A percentile compares a stretch with the other conserved stretches of the same genome.
These are phyloP conservation scores for Vigna trinervia DNA, from an alignment of 306 rosid species.

Conservation along the genomic window DNA sequence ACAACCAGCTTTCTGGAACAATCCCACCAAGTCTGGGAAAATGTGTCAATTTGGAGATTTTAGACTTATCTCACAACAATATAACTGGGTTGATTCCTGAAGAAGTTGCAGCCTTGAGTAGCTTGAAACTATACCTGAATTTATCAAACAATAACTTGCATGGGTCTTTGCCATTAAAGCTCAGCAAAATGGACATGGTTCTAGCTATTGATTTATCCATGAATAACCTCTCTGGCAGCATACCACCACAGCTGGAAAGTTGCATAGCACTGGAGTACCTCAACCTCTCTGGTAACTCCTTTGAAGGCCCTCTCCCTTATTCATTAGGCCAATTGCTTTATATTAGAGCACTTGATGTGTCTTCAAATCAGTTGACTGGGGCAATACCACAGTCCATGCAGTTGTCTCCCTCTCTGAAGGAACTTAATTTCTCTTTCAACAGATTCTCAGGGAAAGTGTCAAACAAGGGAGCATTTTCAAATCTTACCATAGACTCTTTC, in stretches of 20 bases:
- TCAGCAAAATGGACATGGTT: constrained; percentile 96
- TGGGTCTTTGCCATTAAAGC: constrained; percentile 77
- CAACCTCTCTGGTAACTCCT: constrained; percentile 72
- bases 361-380: constrained; percentile 73
- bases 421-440: constrained; percentile 85
- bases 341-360: constrained; percentile 69
- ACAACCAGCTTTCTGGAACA: constrained; percentile 76
- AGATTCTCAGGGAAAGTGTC: constrained; percentile 71
- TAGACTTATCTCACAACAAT: constrained; percentile 82
- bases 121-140: constrained; percentile 89
- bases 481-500: constrained; percentile 67
- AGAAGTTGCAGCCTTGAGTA: constrained; percentile 84
- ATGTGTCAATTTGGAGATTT: constrained; percentile 80
- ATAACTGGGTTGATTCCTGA: constrained; percentile 73
- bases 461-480: constrained; percentile 69
- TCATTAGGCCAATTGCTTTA: constrained; percentile 78
- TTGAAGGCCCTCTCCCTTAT: constrained; percentile 70
- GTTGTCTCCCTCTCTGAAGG: constrained; percentile 67
- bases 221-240: constrained; percentile 73
- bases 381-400: constrained; percentile 66
- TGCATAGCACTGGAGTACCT: constrained; percentile 84
- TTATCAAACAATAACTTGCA: constrained; percentile 70
- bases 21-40: constrained; percentile 83
- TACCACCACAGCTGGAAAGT: constrained; percentile 84
- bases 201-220: constrained; percentile 80